Evolutionary conservation across 306 rosid species (phyloP).

Genomic region (Vicia sativa): DNA sequence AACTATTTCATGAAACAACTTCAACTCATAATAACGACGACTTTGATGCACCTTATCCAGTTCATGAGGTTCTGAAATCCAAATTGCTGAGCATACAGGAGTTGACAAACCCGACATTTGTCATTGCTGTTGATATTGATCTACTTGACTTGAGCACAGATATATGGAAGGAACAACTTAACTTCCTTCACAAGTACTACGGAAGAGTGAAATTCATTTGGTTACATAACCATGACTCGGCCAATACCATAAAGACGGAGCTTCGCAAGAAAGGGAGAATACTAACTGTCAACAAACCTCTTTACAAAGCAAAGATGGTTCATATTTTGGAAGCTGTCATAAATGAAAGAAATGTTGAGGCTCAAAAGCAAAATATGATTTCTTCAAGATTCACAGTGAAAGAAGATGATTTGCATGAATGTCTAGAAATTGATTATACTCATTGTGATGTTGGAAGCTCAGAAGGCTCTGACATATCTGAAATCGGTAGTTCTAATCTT

Average conservation of each 20-base stretch:
- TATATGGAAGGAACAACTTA: constrained; percentile 94
- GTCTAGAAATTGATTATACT: constrained; percentile 78
- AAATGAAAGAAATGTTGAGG: constrained; percentile 63
- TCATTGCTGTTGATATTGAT: constrained; percentile 77
- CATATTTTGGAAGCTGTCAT: constrained; percentile 80
- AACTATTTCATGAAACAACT: constrained; percentile 64
- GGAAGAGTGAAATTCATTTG: constrained; percentile 80
- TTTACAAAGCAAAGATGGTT: constrained; percentile 81
- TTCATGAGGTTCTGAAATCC: constrained; percentile 50
- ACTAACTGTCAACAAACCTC: constrained; percentile 72
- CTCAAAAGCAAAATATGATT: constrained; percentile 52
- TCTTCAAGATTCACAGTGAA: constrained; percentile 44
- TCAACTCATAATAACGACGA: constrained; percentile 39
- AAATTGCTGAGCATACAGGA: constrained; percentile 60
- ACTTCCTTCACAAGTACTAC: constrained; percentile 73
- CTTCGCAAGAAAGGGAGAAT: constrained; percentile 75
- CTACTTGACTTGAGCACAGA: constrained; percentile 94
- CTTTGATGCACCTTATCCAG: constrained; percentile 60
- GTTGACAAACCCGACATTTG: constrained; percentile 57
- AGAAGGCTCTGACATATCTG: constrained; percentile 75
- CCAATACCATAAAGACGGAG: constrained; percentile 78
- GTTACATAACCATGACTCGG: constrained; percentile 83
- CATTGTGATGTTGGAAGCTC: constrained; percentile 76
- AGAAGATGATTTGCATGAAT: constrained; percentile 69
- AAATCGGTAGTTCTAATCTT: constrained; percentile 46